Percentiles rank a stretch among this genome's conserved stretches.
phyloP scores from a whole-genome alignment of 345 rosid species.

The Moricandia moricandioides region DNA sequence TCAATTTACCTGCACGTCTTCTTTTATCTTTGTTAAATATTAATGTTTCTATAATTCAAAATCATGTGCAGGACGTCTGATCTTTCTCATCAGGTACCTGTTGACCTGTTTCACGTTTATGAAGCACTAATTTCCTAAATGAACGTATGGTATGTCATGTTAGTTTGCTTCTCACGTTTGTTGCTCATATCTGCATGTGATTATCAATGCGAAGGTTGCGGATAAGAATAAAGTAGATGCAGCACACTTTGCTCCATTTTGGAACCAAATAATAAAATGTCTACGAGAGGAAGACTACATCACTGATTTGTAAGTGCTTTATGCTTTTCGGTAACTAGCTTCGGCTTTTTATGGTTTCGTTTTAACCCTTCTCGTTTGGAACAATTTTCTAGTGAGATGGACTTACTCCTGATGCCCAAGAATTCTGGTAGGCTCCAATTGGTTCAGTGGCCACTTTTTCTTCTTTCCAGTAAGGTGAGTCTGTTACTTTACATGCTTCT shows the following conservation, averaged over 20 bases:
- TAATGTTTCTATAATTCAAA: slow-evolving; percentile 23
- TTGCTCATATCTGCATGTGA: slow-evolving; percentile 12
- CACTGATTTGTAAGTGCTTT: slow-evolving; percentile 63
- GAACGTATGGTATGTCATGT: slow-evolving; percentile 8
- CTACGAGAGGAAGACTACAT: slow-evolving; percentile 94
- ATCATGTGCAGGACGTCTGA: slow-evolving; percentile 55
- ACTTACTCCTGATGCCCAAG: slow-evolving; percentile 89
- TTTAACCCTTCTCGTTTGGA: slow-evolving; percentile 3
- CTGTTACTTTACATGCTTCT: slow-evolving; percentile 15
- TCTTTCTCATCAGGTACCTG: slow-evolving; percentile 47
- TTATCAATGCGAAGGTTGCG: slow-evolving; percentile 47
- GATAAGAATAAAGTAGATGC: slow-evolving; percentile 72
- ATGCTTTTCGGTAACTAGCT: slow-evolving; percentile 18
- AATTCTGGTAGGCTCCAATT: slow-evolving; percentile 77
- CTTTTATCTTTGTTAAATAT: slow-evolving; percentile 2
- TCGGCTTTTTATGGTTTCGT: not conserved
- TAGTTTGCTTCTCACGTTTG: slow-evolving; percentile 5
- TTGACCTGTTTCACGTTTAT: slow-evolving; percentile 23
- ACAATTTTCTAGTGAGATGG: slow-evolving; percentile 65
- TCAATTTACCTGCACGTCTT: not conserved
- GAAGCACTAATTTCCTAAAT: not conserved
- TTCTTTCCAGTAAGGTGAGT: slow-evolving; percentile 94
- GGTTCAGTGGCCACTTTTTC: slow-evolving; percentile 98
- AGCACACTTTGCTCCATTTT: slow-evolving; percentile 83
- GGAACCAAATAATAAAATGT: slow-evolving; percentile 88